Conservation (phyloP, 768 basidiomycete species). For the Kwoniella botswanensis region DNA sequence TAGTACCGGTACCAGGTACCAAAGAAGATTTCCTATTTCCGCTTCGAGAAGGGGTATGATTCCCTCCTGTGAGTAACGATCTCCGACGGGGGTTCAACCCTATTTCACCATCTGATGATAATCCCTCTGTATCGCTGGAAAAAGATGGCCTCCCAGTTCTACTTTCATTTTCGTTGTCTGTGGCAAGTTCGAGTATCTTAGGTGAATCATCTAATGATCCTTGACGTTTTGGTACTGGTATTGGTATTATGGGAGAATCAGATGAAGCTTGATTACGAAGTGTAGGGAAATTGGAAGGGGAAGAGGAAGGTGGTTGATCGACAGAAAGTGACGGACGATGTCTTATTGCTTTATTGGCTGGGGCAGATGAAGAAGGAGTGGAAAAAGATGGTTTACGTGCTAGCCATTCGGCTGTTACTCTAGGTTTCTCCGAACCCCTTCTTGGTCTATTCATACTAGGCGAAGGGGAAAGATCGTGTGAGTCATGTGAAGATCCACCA, state of each 20-base stretch:
- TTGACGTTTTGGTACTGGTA: constrained; percentile 4
- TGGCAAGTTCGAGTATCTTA: neutral
- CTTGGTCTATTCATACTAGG: neutral
- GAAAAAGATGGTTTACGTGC: constrained; percentile 30
- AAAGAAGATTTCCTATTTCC: neutral
- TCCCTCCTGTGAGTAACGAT: constrained; percentile 5
- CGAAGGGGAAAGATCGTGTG: neutral
- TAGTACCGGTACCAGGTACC: neutral
- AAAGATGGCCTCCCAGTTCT: constrained; percentile 11
- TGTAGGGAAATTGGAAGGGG: neutral
- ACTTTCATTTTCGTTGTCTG: too few relatives aligned
- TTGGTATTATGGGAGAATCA: neutral
- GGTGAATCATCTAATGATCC: constrained; percentile 21
- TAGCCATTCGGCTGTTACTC: constrained; percentile 30
- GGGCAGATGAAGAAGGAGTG: neutral
- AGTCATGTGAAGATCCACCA: constrained; percentile 13
- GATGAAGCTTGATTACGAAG: neutral
- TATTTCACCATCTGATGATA: constrained; percentile 22
- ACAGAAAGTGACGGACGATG: constrained; percentile 16
- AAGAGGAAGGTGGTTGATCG: constrained; percentile 3
- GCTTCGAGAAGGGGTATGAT: constrained; percentile 12
- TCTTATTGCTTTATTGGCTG: constrained; percentile 1
- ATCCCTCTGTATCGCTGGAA: constrained; percentile 17
- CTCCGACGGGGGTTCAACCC: constrained; percentile 7
- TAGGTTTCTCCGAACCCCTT: constrained; percentile 1